phyloP scores from a whole-genome alignment of 495 filamentous ascomycete species.

The Lasiosphaeriaceae sp. region DNA sequence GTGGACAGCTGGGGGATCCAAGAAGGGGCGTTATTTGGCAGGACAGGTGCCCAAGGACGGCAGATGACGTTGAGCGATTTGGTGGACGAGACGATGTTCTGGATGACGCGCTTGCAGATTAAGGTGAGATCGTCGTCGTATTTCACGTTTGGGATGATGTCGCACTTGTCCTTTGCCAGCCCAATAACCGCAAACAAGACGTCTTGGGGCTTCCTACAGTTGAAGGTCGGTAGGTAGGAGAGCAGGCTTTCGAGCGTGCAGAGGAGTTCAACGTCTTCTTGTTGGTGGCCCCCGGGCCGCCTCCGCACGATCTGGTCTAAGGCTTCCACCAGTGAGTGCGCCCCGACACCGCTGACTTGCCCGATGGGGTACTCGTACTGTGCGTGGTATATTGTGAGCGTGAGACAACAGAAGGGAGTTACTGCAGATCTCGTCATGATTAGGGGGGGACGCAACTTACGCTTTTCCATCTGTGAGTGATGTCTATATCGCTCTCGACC shows the following conservation, averaged over 20 bases:
- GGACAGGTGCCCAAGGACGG: neutral
- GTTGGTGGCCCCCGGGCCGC: neutral
- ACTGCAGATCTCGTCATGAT: too few relatives aligned
- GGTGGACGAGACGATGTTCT: neutral
- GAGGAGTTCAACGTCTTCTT: neutral
- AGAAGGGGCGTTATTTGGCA: neutral
- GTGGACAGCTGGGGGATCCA: neutral
- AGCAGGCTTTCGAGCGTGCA: neutral
- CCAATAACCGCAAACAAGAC: neutral
- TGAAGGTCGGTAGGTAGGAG: neutral
- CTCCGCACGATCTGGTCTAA: neutral
- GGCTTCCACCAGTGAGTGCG: neutral
- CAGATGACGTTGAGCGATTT: neutral
- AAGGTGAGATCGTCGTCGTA: neutral
- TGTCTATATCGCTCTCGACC: too few relatives aligned
- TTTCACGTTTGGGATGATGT: neutral
- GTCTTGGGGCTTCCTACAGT: neutral
- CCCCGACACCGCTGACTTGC: neutral
- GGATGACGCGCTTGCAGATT: neutral
- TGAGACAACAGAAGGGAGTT: too few relatives aligned
- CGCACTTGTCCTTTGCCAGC: neutral
- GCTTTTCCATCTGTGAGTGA: too few relatives aligned
- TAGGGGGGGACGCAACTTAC: too few relatives aligned
- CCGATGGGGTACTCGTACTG: too few relatives aligned
- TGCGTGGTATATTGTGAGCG: too few relatives aligned